Conservation (phyloP, 2,329 filamentous ascomycete species). For the Niveomyces coronatus region DNA sequence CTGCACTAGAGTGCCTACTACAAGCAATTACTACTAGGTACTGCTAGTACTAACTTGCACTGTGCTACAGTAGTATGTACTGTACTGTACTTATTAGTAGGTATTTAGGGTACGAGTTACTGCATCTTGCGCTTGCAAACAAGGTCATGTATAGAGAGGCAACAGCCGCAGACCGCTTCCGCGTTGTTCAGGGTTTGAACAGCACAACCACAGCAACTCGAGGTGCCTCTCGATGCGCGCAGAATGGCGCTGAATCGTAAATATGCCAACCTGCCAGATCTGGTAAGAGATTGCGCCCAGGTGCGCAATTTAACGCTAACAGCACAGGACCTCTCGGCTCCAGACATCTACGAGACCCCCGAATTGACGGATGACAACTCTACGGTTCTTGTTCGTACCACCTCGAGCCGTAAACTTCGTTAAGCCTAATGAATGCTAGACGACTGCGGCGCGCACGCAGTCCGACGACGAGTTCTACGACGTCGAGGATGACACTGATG, state of each 20-base stretch:
- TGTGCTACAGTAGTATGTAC: too few relatives aligned
- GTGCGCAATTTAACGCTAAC: conserved; percentile 16
- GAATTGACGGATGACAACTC: conserved; percentile 85
- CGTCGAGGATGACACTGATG: conserved; percentile 50
- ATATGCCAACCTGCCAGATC: conserved; percentile 70
- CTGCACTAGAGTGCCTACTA: too few relatives aligned
- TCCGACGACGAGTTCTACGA: conserved; percentile 55
- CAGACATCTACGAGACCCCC: conserved; percentile 94
- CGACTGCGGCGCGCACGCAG: conserved; percentile 43
- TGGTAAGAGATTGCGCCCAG: conserved; percentile 40
- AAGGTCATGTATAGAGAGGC: conserved; percentile 2
- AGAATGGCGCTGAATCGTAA: conserved; percentile 67
- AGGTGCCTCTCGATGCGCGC: neutral
- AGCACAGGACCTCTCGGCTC: conserved; percentile 63
- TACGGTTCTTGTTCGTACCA: conserved; percentile 58
- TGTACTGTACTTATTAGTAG: too few relatives aligned
- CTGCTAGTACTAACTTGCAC: too few relatives aligned
- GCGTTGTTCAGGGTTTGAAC: conserved; percentile 1
- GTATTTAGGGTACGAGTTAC: too few relatives aligned
- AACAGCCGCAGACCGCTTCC: conserved; percentile 4
- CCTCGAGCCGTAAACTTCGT: neutral
- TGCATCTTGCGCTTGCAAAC: too few relatives aligned
- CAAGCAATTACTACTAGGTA: too few relatives aligned
- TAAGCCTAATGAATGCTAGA: conserved; percentile 26
- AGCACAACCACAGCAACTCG: conserved; percentile 2